phyloP scores from a whole-genome alignment of 768 basidiomycete species.

The Cantharellus anzutake region DNA sequence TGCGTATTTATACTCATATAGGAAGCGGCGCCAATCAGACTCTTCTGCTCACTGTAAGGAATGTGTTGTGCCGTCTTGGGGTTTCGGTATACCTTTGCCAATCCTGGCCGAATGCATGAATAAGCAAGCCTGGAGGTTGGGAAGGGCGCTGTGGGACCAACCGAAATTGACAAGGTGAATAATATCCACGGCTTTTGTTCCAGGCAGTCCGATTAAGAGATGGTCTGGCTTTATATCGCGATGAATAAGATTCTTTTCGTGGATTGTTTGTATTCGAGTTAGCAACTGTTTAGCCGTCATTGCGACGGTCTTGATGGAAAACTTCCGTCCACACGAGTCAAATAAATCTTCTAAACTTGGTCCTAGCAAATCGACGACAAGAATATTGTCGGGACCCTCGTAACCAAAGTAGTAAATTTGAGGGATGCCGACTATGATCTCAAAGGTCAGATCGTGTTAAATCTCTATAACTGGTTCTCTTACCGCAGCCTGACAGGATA shows the following conservation, averaged over 20 bases:
- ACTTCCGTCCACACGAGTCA: slow-evolving; percentile 29
- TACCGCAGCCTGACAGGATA: slow-evolving; percentile 64
- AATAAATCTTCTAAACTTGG: slow-evolving; percentile 95
- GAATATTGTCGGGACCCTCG: slow-evolving; percentile 88
- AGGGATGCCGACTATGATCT: slow-evolving; percentile 56
- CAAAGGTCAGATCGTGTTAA: background rate
- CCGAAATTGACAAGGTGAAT: slow-evolving; percentile 71
- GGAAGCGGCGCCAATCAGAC: slow-evolving; percentile 86
- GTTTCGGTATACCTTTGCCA: slow-evolving; percentile 99
- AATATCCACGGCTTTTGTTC: slow-evolving; percentile 67
- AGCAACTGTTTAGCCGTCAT: slow-evolving; percentile 99
- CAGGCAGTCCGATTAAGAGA: slow-evolving; percentile 87
- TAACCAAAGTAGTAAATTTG: slow-evolving; percentile 98
- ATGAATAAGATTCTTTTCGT: slow-evolving; percentile 99
- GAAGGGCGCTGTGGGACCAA: background rate
- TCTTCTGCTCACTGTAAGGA: slow-evolving; percentile 95
- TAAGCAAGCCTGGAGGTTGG: background rate
- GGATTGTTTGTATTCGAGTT: slow-evolving; percentile 84
- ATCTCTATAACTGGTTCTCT: background rate
- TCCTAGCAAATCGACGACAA: slow-evolving; percentile 69
- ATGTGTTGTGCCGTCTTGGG: slow-evolving; percentile 99
- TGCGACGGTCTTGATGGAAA: slow-evolving; percentile 92
- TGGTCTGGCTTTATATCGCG: slow-evolving; percentile 39
- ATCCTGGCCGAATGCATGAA: slow-evolving; percentile 15
- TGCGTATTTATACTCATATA: slow-evolving; percentile 99